phyloP scores from a whole-genome alignment of 169 alveolate species.

The Besnoitia besnoiti region DNA sequence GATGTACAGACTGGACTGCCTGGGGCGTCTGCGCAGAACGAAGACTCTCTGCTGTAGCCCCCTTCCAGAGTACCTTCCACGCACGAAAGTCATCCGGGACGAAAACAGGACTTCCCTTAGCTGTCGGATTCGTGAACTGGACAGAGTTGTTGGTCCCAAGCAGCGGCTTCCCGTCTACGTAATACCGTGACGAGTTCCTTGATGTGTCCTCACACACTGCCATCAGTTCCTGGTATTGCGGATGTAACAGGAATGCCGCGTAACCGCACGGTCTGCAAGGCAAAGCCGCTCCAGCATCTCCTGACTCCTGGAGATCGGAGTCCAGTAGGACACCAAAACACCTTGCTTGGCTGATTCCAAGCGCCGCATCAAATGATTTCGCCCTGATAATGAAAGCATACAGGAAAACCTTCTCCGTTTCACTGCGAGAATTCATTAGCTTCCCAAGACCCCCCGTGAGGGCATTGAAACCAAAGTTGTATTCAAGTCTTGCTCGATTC shows the following conservation, averaged over 20 bases:
- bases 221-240: neutral
- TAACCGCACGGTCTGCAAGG: conserved; percentile 32
- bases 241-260: conserved; percentile 1
- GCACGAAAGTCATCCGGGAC: conserved; percentile 31
- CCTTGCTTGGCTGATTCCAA: neutral
- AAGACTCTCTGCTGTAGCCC: neutral
- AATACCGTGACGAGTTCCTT: neutral
- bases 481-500: neutral
- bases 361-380: neutral
- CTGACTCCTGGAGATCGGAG: neutral
- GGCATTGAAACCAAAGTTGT: conserved; percentile 25
- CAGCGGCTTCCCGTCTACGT: neutral
- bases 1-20: too few species aligned
- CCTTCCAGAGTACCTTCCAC: conserved; percentile 22
- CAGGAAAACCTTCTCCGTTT: neutral
- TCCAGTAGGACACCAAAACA: neutral
- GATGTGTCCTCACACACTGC: neutral
- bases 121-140: neutral
- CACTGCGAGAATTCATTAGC: neutral
- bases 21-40: too few species aligned
- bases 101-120: neutral
- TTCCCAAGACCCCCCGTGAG: neutral
- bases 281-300: neutral
- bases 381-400: neutral
- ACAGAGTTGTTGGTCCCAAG: neutral